phyloP scores from a whole-genome alignment of 1,139 yeast genomes.

The Debaryomyces psychrophilus region DNA sequence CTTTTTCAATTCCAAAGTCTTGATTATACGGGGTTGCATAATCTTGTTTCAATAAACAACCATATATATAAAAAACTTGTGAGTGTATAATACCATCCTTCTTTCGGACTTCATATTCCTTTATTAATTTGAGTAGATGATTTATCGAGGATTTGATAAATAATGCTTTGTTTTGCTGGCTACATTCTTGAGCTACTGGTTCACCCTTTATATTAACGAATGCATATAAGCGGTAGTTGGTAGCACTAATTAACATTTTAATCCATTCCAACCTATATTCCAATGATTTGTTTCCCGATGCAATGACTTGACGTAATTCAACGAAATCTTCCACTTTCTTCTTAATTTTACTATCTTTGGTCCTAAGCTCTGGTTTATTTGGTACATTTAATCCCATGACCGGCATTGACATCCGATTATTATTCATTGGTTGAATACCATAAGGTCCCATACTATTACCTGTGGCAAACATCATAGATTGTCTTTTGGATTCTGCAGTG shows the following conservation, averaged over 20 bases:
- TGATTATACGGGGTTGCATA: conserved; percentile 36
- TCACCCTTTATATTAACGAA: conserved; percentile 52
- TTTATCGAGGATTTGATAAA: conserved; percentile 46
- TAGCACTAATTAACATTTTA: conserved; percentile 46
- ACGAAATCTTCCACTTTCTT: conserved; percentile 41
- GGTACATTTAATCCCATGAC: conserved; percentile 2
- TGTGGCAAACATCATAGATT: conserved; percentile 19
- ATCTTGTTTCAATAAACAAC: conserved; percentile 43
- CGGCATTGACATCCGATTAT: conserved; percentile 9
- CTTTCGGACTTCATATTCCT: conserved; percentile 35
- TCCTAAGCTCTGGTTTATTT: conserved; percentile 8
- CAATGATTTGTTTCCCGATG: conserved; percentile 47
- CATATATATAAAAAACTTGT: conserved; percentile 42
- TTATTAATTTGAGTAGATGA: conserved; percentile 42
- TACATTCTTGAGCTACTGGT: conserved; percentile 35
- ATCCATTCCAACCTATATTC: conserved; percentile 51
- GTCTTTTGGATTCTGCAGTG: conserved; percentile 23
- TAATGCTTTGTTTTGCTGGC: conserved; percentile 35
- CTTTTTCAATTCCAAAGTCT: conserved; percentile 40
- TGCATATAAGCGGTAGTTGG: conserved; percentile 43
- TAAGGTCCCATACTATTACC: neutral
- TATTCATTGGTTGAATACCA: conserved; percentile 8
- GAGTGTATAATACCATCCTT: conserved; percentile 29
- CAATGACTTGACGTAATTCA: conserved; percentile 39
- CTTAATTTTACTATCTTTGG: conserved; percentile 28